Evolutionary conservation across 2,329 filamentous ascomycete species (phyloP), one percentile per base, ranked within the genome.

Genomic region (Curvularia sp.): DNA sequence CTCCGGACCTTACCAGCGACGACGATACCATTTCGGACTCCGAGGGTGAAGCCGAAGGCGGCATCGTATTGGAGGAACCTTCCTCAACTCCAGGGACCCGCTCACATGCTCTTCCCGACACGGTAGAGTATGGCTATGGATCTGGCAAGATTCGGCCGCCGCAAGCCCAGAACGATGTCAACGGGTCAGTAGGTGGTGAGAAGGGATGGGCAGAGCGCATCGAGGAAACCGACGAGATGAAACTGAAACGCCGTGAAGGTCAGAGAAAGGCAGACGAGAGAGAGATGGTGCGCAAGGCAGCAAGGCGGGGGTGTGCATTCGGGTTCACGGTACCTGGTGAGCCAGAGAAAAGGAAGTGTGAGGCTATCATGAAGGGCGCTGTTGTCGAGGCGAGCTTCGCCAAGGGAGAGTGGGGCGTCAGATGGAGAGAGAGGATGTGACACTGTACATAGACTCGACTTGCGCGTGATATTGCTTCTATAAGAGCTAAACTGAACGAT

Each of bases 261-360:
- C 79, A 84, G 68, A 78, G 74, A 57, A 71, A 74, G 43, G 81
- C 81, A 3, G 78, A 81, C 57, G 79, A 82, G 70, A 75, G 83
- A 23, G 87, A 90, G 70, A 80, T 87, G 77, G 81, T 89, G 46
- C 80, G 84, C 27, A 82, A 83, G n/a, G 87, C 86, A 0, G 88
- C 88, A 1, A 83, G 88, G 65, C 80, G 87, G 21, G 83, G 82
- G 1, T 84, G 84, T 55, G 84, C 84, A 0, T 86, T 87, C 74
- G 84, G 84, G 1, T 80, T 86, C 30, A 53, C 67, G 1, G 70
- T 76, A 2, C 60, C 71, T 9, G 66, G 59, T 2, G 61, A 63
- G 49, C 53, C 64, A 18, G 60, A 69, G 48, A 73, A 72, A 60
- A 78, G 79, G 55, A 81, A 83, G 62, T 87, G 84, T 56, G 86